Evolutionary conservation across 805 yeast species (phyloP), one percentile per base, ranked within the genome.

Genomic region (Teunomyces kruisii): DNA sequence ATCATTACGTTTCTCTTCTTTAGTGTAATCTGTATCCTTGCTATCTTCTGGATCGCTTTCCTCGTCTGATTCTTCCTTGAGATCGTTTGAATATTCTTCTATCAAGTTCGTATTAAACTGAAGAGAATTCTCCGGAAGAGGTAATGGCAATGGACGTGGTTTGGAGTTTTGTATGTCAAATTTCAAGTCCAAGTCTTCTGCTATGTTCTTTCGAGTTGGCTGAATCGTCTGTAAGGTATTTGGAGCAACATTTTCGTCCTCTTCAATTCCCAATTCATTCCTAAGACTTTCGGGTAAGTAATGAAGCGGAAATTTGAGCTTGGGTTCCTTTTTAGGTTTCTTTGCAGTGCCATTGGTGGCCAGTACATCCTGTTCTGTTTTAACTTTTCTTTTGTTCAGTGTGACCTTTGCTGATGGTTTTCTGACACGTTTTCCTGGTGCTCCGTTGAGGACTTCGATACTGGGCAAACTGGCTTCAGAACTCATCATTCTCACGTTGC

Each of bases 131-230:
- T 54, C 57, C 1, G 71, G 70, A 6, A 60, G 42, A 28, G 36
- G 9, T 7, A 63, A 49, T 3, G 46, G 45, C 9, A 46, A 40
- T 7, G 65, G 59, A 7, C 24, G 22, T 5, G 71, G 71, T 42
- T 52, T 59, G 9, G 57, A 43, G 32, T 64, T 61, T 46, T 66
- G 71, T 6, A 68, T 41, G 47, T 68, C 69, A 42, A 66, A 68
- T 22, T 53, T 55, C 14, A 68, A 49, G 8, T 54, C 40, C 39
- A 63, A 52, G 45, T 68, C 73, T 22, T 59, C 64, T 7, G 57
- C 65, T 31, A 64, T 57, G 39, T 56, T 55, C 47, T 59, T 65
- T 40, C 54, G 62, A 7, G 68, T 59, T 3, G 68, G 68, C 40
- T 61, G 67, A 40, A 57, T 40, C 10, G 40, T 42, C n/a, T 47